phyloP scores from a whole-genome alignment of 2,329 filamentous ascomycete genomes.

The Ophiostoma pallidulum region DNA sequence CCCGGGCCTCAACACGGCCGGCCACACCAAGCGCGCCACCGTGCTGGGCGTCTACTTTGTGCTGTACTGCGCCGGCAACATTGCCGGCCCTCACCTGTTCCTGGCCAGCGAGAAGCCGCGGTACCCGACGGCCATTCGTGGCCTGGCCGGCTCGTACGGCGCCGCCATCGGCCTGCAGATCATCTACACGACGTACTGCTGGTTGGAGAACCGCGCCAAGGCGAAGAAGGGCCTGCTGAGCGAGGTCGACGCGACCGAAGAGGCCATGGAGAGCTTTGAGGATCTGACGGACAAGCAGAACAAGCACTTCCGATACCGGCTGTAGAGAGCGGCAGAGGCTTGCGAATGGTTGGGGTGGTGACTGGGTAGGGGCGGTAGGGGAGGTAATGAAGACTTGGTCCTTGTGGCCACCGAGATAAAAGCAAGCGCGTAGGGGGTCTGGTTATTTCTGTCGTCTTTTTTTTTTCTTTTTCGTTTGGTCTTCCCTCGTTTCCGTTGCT shows the following conservation, averaged over 20 bases:
- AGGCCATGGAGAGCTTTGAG: slow-evolving; percentile 13
- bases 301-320: slow-evolving; percentile 14
- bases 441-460: too few relatives aligned
- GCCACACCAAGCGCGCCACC: slow-evolving; percentile 41
- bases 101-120: slow-evolving; percentile 10
- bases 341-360: too few relatives aligned
- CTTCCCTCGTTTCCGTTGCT: too few relatives aligned
- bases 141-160: slow-evolving; percentile 12
- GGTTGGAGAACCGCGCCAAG: slow-evolving; percentile 12
- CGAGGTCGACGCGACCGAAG: slow-evolving; percentile 3
- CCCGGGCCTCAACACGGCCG: slow-evolving; percentile 35
- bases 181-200: slow-evolving; percentile 13
- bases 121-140: slow-evolving; percentile 16
- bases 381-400: too few relatives aligned
- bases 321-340: too few relatives aligned
- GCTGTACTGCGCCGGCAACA: slow-evolving; percentile 14
- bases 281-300: slow-evolving; percentile 17
- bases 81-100: slow-evolving; percentile 16
- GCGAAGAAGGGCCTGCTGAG: slow-evolving; percentile 6
- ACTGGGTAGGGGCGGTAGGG: too few relatives aligned
- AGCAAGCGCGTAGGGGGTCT: too few relatives aligned
- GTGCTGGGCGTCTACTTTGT: slow-evolving; percentile 38
- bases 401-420: too few relatives aligned
- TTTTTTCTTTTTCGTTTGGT: too few relatives aligned
- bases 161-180: slow-evolving; percentile 14